Base-by-base conservation (phyloP, 169 alveolate genomes). In the Nephromyces sp. region DNA sequence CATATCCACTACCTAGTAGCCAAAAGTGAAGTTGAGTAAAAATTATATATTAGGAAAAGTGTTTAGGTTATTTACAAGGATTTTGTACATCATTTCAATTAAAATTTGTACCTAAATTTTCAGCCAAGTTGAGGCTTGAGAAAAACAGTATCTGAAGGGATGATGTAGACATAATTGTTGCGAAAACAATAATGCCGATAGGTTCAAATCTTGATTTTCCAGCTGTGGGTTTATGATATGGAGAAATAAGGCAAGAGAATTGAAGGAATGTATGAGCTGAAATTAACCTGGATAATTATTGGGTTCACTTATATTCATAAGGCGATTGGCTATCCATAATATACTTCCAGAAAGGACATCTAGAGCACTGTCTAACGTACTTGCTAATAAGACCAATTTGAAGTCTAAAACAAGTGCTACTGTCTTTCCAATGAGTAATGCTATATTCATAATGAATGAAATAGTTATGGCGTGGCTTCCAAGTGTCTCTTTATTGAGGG, bases 191-290 rank as follows among this genome's bases (percentile, higher is more conserved):
- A n/a, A 65, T 5, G 15, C 43, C 22, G 66, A 65, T 2, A 2
- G 71, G 71, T 6, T 65, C 71, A 5, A 65, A 65, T 65, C 27
- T 25, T 27, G 71, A 3, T 32, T 65, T 65, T 8, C 71, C 71
- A 8, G 43, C 71, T 8, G 27, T 27, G 6, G 28, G 57, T n/a
- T n/a, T n/a, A n/a, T n/a, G n/a, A n/a, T n/a, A n/a, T n/a, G 57
- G 15, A 43, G 57, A 43, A 43, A 43, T 15, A n/a, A 43, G n/a
- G n/a, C 57, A 15, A n/a, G n/a, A 15, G n/a, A 15, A 15, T n/a
- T 43, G n/a, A 15, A 43, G 15, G n/a, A 15, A 43, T 15, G 57
- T 43, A 15, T 43, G 25, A 15, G 25, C 15, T n/a, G 15, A 43
- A n/a, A 43, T 43, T 43, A 15, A 43, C 57, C 57, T 15, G 57